A percentile compares a stretch with the other conserved stretches of the same genome.
phyloP scores from a whole-genome alignment of 2,329 filamentous ascomycete species.

The Trichoderma sp. region DNA sequence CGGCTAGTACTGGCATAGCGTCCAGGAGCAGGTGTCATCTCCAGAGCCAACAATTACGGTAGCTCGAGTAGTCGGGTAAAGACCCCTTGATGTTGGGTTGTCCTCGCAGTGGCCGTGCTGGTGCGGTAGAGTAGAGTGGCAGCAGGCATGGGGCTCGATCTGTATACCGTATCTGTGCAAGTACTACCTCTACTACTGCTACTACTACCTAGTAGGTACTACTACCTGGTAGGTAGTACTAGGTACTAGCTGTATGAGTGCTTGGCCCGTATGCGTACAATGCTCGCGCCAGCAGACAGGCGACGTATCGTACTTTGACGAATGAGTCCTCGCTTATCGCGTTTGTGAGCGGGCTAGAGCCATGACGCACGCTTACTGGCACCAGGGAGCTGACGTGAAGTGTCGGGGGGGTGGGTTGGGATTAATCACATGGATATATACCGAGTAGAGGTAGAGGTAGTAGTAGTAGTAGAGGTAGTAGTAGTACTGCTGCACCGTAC shows the following conservation, averaged over 20 bases:
- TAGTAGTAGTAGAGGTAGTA: too few relatives aligned
- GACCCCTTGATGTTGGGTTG: background rate
- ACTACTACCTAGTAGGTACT: too few relatives aligned
- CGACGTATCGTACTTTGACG: background rate
- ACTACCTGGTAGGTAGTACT: too few relatives aligned
- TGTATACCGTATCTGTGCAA: background rate
- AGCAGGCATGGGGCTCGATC: background rate
- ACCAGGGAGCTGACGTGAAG: constrained; percentile 1
- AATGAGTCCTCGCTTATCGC: constrained; percentile 21
- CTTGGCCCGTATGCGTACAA: background rate
- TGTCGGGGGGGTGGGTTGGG: background rate
- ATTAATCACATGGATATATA: background rate
- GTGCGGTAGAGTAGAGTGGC: background rate
- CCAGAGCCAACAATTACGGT: constrained; percentile 2
- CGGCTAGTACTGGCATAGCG: background rate
- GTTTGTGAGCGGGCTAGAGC: constrained; percentile 15
- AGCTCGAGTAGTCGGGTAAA: background rate
- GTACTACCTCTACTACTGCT: background rate
- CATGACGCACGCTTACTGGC: constrained; percentile 9
- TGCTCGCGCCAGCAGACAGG: background rate
- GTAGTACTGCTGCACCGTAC: too few relatives aligned
- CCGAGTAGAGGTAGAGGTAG: too few relatives aligned
- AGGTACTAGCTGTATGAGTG: too few relatives aligned
- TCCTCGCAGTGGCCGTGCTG: background rate
- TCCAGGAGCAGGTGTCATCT: background rate